Evolutionary conservation across 768 basidiomycete species (phyloP).

Genomic region (Cytidiella melzeri): DNA sequence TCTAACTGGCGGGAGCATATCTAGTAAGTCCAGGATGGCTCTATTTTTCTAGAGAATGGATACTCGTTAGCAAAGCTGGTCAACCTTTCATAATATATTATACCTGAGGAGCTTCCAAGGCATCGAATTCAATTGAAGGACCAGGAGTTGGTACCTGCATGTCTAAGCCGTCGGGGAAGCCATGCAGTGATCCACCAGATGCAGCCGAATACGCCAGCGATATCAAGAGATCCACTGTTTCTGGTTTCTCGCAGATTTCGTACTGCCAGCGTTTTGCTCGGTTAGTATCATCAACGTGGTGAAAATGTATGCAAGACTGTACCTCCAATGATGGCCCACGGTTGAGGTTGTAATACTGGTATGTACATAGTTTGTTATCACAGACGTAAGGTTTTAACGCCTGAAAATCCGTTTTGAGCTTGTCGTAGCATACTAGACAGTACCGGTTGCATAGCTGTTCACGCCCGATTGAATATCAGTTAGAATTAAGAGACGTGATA

Average conservation of each 20-base stretch:
- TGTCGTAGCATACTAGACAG: constrained; percentile 72
- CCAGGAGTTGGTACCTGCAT: constrained; percentile 42
- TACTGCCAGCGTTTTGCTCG: constrained; percentile 35
- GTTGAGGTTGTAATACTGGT: constrained; percentile 62
- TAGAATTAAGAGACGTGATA: neutral
- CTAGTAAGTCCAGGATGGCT: constrained; percentile 37
- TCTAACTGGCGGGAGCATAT: constrained; percentile 43
- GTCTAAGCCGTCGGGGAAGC: constrained; percentile 56
- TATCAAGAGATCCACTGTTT: constrained; percentile 62
- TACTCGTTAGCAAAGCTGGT: neutral
- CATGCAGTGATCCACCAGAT: constrained; percentile 44
- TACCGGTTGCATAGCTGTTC: constrained; percentile 57
- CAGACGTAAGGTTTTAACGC: constrained; percentile 74
- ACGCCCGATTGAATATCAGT: neutral
- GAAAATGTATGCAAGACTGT: constrained; percentile 12
- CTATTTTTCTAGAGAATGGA: constrained; percentile 36
- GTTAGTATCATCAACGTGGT: too few relatives aligned
- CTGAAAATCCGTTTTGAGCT: constrained; percentile 43
- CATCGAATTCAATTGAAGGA: too few relatives aligned
- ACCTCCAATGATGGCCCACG: constrained; percentile 66
- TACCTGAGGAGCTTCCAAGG: too few relatives aligned
- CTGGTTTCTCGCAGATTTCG: constrained; percentile 60
- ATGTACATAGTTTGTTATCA: constrained; percentile 55
- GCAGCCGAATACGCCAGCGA: constrained; percentile 57
- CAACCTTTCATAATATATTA: too few relatives aligned